Evolutionary conservation across 2,329 filamentous ascomycete genomes (phyloP).

Genomic region (Aspergillus floridensis): DNA sequence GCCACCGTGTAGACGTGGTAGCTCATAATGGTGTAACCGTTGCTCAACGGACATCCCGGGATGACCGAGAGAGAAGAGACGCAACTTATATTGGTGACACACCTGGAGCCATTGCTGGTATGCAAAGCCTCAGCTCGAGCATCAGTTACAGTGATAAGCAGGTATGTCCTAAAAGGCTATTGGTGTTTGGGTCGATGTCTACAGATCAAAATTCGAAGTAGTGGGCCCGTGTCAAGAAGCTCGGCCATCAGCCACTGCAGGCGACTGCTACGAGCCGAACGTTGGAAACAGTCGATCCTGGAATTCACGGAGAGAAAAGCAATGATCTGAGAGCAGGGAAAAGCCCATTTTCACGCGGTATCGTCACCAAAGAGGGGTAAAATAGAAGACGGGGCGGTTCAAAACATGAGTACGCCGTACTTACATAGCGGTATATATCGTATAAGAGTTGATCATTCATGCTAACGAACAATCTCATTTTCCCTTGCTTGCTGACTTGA

Average conservation of each 20-base stretch:
- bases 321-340: not conserved
- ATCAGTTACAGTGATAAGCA: not conserved
- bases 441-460: not conserved
- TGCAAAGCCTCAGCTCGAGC: not conserved
- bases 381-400: not conserved
- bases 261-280: not conserved
- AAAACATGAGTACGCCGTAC: not conserved
- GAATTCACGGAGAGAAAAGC: not conserved
- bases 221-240: slow-evolving; percentile 2
- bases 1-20: not conserved
- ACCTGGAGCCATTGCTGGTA: not conserved
- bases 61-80: not conserved
- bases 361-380: not conserved
- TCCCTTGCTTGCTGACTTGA: not conserved
- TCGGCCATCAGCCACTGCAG: slow-evolving; percentile 1
- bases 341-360: not conserved
- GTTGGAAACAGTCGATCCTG: not conserved
- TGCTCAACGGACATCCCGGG: not conserved
- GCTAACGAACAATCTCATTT: not conserved
- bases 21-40: not conserved
- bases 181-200: not conserved
- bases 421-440: not conserved
- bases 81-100: not conserved
- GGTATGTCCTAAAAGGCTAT: not conserved
- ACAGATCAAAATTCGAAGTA: not conserved